These are phyloP conservation scores for Ehretia macrophylla DNA, from an alignment of 257 asterid species.

Conservation along the genomic window DNA sequence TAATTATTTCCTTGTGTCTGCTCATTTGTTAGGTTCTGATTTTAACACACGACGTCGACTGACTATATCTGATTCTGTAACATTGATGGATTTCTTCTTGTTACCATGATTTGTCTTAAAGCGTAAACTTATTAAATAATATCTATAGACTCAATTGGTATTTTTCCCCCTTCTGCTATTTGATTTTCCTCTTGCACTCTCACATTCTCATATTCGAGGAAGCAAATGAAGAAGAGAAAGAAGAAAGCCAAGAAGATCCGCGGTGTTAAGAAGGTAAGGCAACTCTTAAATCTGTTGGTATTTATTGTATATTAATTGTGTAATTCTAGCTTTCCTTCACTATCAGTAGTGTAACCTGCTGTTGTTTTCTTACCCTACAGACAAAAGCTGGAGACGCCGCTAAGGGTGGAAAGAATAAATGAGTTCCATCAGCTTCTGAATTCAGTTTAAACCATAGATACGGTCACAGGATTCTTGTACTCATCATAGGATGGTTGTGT, in stretches of 20 bases:
- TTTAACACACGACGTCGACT: too few relatives aligned
- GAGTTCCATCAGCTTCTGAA: not conserved
- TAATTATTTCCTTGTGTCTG: too few relatives aligned
- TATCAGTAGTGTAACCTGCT: not conserved
- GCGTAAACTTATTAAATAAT: too few relatives aligned
- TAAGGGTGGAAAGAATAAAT: slow-evolving; percentile 12
- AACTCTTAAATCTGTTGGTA: not conserved
- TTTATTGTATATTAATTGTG: too few relatives aligned
- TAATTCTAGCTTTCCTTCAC: not conserved
- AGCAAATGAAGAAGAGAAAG: not conserved
- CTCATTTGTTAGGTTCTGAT: too few relatives aligned
- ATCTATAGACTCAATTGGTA: too few relatives aligned
- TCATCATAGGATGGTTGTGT: too few relatives aligned
- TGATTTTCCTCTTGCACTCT: not conserved
- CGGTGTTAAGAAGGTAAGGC: not conserved
- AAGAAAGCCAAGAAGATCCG: not conserved
- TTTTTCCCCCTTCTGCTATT: too few relatives aligned
- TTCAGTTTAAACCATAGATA: not conserved
- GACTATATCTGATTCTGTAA: too few relatives aligned
- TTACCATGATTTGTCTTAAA: too few relatives aligned
- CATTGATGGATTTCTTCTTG: too few relatives aligned
- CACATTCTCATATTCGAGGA: not conserved
- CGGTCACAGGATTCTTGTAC: not conserved
- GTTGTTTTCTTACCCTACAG: slow-evolving; percentile 6
- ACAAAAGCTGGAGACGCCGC: slow-evolving; percentile 24